Conservation (phyloP, 2,329 filamentous ascomycete species). For the Penicillium digitatum region DNA sequence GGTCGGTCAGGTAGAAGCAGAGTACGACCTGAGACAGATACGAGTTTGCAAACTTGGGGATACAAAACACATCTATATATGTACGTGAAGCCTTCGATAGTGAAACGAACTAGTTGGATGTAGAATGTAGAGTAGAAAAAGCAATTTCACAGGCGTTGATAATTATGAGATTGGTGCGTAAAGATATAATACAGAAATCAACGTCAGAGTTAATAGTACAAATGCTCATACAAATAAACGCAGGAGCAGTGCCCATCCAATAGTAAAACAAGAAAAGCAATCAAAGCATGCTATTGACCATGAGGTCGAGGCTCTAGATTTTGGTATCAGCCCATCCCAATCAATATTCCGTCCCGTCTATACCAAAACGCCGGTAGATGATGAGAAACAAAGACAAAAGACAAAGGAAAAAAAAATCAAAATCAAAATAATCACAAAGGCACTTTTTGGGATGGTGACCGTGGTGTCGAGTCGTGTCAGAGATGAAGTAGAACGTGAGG, state of each 20-base stretch:
- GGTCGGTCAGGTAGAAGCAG: conserved; percentile 7
- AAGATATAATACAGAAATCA: conserved; percentile 18
- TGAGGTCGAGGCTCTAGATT: conserved; percentile 39
- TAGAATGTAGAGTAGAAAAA: not conserved
- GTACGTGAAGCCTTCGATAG: not conserved
- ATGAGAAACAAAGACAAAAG: conserved; percentile 16
- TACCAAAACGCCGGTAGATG: conserved; percentile 35
- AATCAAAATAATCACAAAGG: conserved; percentile 21
- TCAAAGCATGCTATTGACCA: conserved; percentile 31
- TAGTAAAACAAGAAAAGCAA: conserved; percentile 20
- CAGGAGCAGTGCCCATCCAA: conserved; percentile 8
- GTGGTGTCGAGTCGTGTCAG: conserved; percentile 13
- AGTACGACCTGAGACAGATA: conserved; percentile 2
- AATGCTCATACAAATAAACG: conserved; percentile 13
- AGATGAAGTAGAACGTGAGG: conserved; percentile 5
- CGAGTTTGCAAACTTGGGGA: not conserved
- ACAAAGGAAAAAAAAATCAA: too few species aligned
- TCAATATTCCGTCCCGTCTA: conserved; percentile 36
- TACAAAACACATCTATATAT: not conserved
- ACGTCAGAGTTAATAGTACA: conserved; percentile 15
- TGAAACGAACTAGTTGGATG: conserved; percentile 11
- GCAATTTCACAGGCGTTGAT: conserved; percentile 5
- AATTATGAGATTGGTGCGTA: conserved; percentile 1
- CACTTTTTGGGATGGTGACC: conserved; percentile 19
- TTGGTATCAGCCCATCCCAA: conserved; percentile 42